Evolutionary conservation across 1,284 basidiomycete species (phyloP).

Genomic region (Tilletia horrida): DNA sequence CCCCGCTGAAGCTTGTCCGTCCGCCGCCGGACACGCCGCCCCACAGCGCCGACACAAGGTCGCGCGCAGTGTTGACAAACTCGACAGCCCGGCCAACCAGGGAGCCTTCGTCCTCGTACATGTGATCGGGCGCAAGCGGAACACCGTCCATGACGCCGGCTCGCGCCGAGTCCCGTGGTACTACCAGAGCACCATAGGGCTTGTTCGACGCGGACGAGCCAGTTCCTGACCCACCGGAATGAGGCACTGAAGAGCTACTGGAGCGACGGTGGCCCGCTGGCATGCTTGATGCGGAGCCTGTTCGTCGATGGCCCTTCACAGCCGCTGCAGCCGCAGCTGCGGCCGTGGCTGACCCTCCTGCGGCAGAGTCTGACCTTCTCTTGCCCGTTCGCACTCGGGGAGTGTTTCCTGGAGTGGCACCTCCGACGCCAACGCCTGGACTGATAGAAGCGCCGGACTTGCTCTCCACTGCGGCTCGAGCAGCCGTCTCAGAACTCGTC

Average conservation of each 20-base stretch:
- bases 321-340: not conserved
- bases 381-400: not conserved
- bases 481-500: constrained; percentile 11
- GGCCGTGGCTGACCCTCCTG: not conserved
- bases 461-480: not conserved
- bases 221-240: not conserved
- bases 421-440: not conserved
- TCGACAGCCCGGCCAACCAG: constrained; percentile 51
- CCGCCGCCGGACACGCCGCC: constrained; percentile 6
- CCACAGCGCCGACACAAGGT: constrained; percentile 46
- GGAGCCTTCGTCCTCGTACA: constrained; percentile 52
- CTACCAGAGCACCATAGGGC: constrained; percentile 46
- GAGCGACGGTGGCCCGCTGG: not conserved
- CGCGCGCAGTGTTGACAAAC: constrained; percentile 52
- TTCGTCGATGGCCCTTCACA: not conserved
- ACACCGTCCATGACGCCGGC: constrained; percentile 29
- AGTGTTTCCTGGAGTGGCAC: not conserved
- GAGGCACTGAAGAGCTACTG: not conserved
- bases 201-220: constrained; percentile 16
- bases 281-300: not conserved
- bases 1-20: constrained; percentile 10
- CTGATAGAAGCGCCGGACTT: not conserved
- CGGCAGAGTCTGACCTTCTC: constrained; percentile 4
- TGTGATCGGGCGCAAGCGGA: constrained; percentile 50
- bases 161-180: constrained; percentile 42